Conservation (phyloP, 257 asterid species). For the Coffea eugenioides region DNA sequence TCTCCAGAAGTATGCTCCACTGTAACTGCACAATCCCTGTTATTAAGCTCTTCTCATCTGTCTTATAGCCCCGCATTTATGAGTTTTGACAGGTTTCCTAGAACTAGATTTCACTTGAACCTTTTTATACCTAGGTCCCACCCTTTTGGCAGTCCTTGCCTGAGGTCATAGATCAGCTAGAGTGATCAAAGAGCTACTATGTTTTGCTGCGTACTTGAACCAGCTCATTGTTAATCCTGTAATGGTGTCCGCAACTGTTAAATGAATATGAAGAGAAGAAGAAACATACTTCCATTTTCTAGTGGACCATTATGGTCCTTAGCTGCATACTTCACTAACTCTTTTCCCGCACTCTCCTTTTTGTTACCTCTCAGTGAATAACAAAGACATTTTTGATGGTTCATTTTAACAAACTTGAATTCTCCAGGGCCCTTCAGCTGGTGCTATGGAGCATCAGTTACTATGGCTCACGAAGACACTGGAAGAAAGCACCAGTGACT, state of each 20-base stretch:
- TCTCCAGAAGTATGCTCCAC: not conserved
- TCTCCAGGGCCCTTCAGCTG: slow-evolving; percentile 41
- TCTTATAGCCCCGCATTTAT: not conserved
- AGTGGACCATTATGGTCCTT: not conserved
- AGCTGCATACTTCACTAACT: not conserved
- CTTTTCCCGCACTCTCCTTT: not conserved
- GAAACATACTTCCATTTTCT: not conserved
- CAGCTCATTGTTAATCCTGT: not conserved
- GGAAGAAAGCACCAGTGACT: slow-evolving; percentile 45
- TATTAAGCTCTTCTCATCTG: not conserved
- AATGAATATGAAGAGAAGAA: not conserved
- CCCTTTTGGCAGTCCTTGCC: not conserved
- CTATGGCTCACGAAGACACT: slow-evolving; percentile 48
- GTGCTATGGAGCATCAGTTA: slow-evolving; percentile 32
- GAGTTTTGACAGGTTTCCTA: not conserved
- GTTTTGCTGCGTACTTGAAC: not conserved
- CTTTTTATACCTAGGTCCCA: not conserved
- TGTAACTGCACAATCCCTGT: not conserved
- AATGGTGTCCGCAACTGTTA: not conserved
- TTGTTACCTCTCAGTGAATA: too few species aligned
- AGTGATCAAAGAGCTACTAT: not conserved
- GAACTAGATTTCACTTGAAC: not conserved
- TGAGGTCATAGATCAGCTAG: not conserved
- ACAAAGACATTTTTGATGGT: not conserved
- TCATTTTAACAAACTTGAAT: not conserved